These are phyloP conservation scores for Malus orientalis DNA, from an alignment of 306 rosid genomes.

Conservation along the genomic window DNA sequence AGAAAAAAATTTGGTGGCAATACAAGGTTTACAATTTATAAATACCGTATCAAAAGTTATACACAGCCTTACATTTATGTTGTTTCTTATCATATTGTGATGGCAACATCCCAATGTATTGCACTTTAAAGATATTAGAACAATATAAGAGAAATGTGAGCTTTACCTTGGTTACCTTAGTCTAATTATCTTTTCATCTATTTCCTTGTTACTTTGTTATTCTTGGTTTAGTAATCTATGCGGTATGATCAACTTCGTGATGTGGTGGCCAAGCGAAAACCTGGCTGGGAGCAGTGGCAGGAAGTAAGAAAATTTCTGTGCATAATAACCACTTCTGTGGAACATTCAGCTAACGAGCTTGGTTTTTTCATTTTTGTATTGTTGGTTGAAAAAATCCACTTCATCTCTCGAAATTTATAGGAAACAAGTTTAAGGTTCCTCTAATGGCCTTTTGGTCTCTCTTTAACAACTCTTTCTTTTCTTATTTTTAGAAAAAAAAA, in stretches of 20 bases:
- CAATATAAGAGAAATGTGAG: not conserved
- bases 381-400: not conserved
- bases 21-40: constrained; percentile 55
- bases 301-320: constrained; percentile 48
- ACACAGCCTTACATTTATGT: not conserved
- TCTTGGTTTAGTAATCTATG: constrained; percentile 59
- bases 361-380: not conserved
- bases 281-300: constrained; percentile 96
- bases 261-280: constrained; percentile 74
- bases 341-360: not conserved
- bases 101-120: not conserved
- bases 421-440: not conserved
- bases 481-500: not conserved
- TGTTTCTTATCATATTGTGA: not conserved
- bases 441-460: not conserved
- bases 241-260: constrained; percentile 81
- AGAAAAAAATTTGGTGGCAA: constrained; percentile 87
- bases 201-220: constrained; percentile 4
- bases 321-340: constrained; percentile 5
- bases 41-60: not conserved
- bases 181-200: not conserved
- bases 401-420: not conserved
- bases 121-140: not conserved
- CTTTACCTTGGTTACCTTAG: not conserved
- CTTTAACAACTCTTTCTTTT: not conserved